Evolutionary conservation across 352 stramenopile genomes (phyloP).

Genomic region (Globisporangium spiculum): DNA sequence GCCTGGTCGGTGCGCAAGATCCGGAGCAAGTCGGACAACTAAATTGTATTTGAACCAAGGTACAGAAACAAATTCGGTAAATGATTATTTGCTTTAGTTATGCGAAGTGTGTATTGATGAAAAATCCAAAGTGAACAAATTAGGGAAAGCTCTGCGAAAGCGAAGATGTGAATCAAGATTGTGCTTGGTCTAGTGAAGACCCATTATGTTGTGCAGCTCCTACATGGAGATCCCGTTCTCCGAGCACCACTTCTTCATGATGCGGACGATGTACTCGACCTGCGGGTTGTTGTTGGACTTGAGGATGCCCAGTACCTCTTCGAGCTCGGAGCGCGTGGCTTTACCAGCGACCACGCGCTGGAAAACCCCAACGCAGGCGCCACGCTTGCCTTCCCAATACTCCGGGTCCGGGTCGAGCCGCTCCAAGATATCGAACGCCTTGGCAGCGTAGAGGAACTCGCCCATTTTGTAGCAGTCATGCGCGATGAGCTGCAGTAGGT

Average conservation of each 20-base stretch:
- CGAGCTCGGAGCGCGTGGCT: conserved; percentile 84
- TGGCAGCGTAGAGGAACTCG: conserved; percentile 94
- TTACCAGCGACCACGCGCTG: conserved; percentile 92
- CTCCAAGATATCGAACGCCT: conserved; percentile 94
- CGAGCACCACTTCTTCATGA: conserved; percentile 95
- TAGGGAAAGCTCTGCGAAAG: neutral
- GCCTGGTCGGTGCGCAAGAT: conserved; percentile 54
- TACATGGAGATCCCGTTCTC: conserved; percentile 88
- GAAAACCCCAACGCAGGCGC: conserved; percentile 94
- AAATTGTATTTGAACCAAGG: neutral
- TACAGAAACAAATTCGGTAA: neutral
- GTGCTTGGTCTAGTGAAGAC: neutral
- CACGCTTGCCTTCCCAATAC: conserved; percentile 96
- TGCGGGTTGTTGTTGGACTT: conserved; percentile 94
- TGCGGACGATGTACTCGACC: conserved; percentile 94
- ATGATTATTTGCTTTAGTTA: conserved; percentile 1
- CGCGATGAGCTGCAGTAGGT: conserved; percentile 94
- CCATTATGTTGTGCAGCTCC: neutral
- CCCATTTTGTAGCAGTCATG: conserved; percentile 98
- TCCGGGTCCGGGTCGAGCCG: conserved; percentile 93
- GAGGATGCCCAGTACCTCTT: conserved; percentile 91
- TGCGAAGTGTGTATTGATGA: conserved; percentile 3
- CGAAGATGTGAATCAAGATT: neutral
- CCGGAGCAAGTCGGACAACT: conserved; percentile 36
- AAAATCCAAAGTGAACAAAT: neutral